Percentiles rank a stretch among this genome's conserved stretches.
Conservation (phyloP, 805 yeast species). For the Saccharomycopsis guyanensis region DNA sequence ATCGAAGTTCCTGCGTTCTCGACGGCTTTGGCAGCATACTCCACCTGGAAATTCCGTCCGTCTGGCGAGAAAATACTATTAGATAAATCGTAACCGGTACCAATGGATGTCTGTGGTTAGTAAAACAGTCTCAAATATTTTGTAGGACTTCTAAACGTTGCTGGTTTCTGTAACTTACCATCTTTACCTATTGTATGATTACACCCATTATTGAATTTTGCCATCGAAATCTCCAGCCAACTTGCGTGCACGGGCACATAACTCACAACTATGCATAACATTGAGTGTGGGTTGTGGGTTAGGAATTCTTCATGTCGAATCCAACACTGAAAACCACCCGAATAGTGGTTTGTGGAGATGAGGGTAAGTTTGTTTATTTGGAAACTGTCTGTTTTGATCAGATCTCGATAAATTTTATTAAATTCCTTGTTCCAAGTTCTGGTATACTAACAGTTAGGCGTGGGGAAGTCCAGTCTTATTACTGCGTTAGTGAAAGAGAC, state of each 20-base stretch:
- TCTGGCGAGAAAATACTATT: constrained; percentile 88
- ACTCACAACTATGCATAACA: no score
- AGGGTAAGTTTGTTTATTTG: no score
- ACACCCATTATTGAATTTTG: background rate
- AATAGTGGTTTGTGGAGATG: background rate
- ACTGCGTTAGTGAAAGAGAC: constrained; percentile 77
- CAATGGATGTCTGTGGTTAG: constrained; percentile 69
- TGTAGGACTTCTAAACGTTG: no score
- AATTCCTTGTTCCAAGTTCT: no score
- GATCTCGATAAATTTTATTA: no score
- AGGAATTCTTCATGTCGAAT: background rate
- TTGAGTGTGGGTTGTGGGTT: no score
- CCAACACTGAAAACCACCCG: background rate
- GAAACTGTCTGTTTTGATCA: no score
- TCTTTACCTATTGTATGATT: background rate
- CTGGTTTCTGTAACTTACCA: constrained; percentile 2
- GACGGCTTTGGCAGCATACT: constrained; percentile 94
- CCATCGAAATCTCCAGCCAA: background rate
- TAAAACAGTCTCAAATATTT: background rate
- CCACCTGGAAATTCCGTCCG: constrained; percentile 95
- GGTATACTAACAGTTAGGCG: constrained; percentile 31
- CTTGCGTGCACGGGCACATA: no score
- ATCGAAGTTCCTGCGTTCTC: constrained; percentile 95
- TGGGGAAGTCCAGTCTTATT: constrained; percentile 75
- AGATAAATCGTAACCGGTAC: constrained; percentile 98